Conservation (phyloP, 1,139 yeast genomes). For the Taiozyma onychis region DNA sequence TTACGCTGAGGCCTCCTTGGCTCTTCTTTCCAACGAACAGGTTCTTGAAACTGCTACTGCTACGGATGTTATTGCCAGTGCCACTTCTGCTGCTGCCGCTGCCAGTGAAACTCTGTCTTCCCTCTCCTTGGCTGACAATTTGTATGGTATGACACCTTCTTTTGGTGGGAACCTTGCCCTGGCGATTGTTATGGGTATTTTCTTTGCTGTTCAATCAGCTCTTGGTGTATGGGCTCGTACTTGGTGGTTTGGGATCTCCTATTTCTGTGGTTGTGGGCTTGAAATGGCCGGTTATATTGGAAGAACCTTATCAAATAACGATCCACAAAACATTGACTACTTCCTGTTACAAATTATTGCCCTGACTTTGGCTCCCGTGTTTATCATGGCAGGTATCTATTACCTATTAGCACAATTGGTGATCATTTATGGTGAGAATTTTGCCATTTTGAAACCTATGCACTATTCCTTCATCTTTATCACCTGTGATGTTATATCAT, state of each 20-base stretch:
- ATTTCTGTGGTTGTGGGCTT: conserved; percentile 52
- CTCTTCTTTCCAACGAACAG: conserved; percentile 30
- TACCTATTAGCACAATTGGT: conserved; percentile 69
- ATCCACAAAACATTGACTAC: conserved; percentile 31
- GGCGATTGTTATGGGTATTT: conserved; percentile 41
- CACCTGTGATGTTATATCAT: conserved; percentile 59
- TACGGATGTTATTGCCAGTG: conserved; percentile 25
- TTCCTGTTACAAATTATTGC: conserved; percentile 65
- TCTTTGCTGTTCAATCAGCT: conserved; percentile 34
- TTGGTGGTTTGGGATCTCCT: conserved; percentile 69
- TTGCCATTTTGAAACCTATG: conserved; percentile 65
- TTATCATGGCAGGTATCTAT: conserved; percentile 85
- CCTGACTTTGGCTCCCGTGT: conserved; percentile 81
- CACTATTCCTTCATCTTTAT: conserved; percentile 68
- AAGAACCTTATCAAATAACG: conserved; percentile 42
- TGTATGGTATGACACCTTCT: conserved; percentile 39
- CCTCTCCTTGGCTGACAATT: conserved; percentile 13
- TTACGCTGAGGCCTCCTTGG: conserved; percentile 36
- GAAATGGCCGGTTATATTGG: conserved; percentile 74
- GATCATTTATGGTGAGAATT: conserved; percentile 60
- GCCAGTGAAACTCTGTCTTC: conserved; percentile 30
- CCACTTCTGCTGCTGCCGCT: conserved; percentile 30
- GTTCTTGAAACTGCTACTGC: conserved; percentile 38
- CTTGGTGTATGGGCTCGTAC: conserved; percentile 47
- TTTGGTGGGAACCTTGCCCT: conserved; percentile 46